phyloP scores from a whole-genome alignment of 495 filamentous ascomycete genomes.

The Daldinia bambusicola region DNA sequence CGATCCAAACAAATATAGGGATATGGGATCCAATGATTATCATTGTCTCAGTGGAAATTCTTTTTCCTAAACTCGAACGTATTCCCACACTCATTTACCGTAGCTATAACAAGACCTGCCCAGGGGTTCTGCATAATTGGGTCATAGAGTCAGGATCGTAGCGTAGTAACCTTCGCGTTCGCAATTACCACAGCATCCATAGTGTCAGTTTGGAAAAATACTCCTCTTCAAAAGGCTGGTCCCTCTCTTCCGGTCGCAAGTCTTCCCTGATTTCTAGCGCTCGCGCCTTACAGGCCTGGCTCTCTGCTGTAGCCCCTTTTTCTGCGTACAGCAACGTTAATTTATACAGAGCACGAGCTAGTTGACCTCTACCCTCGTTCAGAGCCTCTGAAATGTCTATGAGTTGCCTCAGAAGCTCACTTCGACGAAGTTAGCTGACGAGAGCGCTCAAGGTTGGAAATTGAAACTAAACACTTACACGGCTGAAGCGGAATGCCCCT shows the following conservation, averaged over 20 bases:
- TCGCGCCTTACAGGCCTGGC: not conserved
- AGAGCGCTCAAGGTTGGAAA: not conserved
- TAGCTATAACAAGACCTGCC: not conserved
- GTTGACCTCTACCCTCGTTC: not conserved
- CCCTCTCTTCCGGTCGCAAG: constrained; percentile 13
- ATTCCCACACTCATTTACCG: not conserved
- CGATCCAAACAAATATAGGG: not conserved
- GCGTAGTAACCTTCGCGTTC: not conserved
- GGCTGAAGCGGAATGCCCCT: not conserved
- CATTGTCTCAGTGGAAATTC: not conserved
- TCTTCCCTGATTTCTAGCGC: constrained; percentile 2
- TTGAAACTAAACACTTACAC: not conserved
- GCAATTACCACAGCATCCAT: constrained; percentile 38
- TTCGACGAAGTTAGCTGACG: not conserved
- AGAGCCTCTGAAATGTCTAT: not conserved
- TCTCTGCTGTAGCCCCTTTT: not conserved
- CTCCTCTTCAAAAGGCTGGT: constrained; percentile 22
- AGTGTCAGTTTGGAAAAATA: constrained; percentile 39
- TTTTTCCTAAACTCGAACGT: not conserved
- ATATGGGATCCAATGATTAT: not conserved
- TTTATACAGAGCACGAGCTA: not conserved
- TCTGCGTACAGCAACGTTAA: not conserved
- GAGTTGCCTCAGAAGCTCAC: not conserved
- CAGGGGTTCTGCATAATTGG: not conserved
- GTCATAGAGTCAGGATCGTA: not conserved